Evolutionary conservation across 768 basidiomycete species (phyloP).

Genomic region (Psilocybe cyanescens): DNA sequence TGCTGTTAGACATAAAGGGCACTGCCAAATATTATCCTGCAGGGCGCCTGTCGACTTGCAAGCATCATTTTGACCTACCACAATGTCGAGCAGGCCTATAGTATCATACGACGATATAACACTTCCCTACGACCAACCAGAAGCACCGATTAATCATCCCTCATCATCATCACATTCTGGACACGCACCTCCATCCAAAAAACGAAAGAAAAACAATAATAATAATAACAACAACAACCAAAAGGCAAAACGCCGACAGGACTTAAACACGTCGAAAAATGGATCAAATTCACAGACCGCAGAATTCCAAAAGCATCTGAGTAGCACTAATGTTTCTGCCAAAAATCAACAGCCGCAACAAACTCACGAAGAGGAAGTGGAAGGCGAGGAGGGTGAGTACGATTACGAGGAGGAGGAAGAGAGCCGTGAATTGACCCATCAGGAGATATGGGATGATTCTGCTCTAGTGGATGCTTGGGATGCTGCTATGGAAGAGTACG

Average conservation of each 20-base stretch:
- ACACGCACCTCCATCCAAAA: slow-evolving; percentile 51
- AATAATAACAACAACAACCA: slow-evolving; percentile 28
- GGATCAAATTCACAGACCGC: slow-evolving; percentile 8
- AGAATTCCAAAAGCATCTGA: slow-evolving; percentile 14
- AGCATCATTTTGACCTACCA: background rate
- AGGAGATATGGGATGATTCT: slow-evolving; percentile 88
- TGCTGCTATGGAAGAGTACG: slow-evolving; percentile 81
- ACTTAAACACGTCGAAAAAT: slow-evolving; percentile 20
- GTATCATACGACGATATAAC: slow-evolving; percentile 72
- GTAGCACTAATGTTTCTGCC: background rate
- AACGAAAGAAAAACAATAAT: slow-evolving; percentile 49
- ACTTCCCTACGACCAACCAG: slow-evolving; percentile 36
- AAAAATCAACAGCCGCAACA: background rate
- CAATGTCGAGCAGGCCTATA: slow-evolving; percentile 44
- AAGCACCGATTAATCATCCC: slow-evolving; percentile 13
- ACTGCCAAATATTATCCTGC: background rate
- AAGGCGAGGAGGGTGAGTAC: slow-evolving; percentile 25
- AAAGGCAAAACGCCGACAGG: slow-evolving; percentile 46
- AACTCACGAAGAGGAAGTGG: slow-evolving; percentile 13
- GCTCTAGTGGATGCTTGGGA: slow-evolving; percentile 85
- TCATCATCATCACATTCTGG: slow-evolving; percentile 8
- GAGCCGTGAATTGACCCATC: slow-evolving; percentile 66
- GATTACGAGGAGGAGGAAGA: slow-evolving; percentile 48
- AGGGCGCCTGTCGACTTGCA: background rate
- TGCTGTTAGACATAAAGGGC: background rate